phyloP scores from a whole-genome alignment of 2,329 filamentous ascomycete species.

The Aspergillus phoenicis region DNA sequence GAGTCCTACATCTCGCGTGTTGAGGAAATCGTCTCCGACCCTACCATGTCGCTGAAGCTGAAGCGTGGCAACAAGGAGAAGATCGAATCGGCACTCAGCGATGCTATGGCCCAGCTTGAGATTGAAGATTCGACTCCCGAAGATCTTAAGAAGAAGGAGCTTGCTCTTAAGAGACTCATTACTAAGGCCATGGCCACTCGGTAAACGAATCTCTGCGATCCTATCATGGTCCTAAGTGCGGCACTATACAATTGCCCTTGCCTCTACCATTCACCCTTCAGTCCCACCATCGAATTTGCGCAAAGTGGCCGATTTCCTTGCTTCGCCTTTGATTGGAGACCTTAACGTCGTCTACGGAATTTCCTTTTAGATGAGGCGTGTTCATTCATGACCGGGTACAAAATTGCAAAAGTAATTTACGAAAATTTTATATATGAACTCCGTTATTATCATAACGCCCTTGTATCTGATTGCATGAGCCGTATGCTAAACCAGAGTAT shows the following conservation, averaged over 20 bases:
- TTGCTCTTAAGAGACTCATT: slow-evolving; percentile 94
- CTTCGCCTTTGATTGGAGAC: slow-evolving; percentile 10
- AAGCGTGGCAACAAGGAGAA: slow-evolving; percentile 99
- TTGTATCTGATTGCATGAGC: slow-evolving; percentile 21
- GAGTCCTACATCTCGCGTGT: slow-evolving; percentile 98
- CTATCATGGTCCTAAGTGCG: background rate
- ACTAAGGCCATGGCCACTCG: slow-evolving; percentile 97
- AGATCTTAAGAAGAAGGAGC: slow-evolving; percentile 99
- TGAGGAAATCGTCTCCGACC: slow-evolving; percentile 98
- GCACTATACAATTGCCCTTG: background rate
- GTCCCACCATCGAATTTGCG: slow-evolving; percentile 6
- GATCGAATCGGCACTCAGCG: slow-evolving; percentile 95
- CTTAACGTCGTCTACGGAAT: slow-evolving; percentile 5
- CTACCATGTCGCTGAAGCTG: slow-evolving; percentile 91
- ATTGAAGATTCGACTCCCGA: slow-evolving; percentile 88
- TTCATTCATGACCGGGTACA: slow-evolving; percentile 11
- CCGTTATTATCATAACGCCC: slow-evolving; percentile 34
- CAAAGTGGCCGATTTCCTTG: slow-evolving; percentile 13
- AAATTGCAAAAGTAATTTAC: slow-evolving; percentile 32
- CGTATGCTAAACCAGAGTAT: background rate
- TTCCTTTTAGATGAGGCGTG: slow-evolving; percentile 23
- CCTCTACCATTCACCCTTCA: slow-evolving; percentile 13
- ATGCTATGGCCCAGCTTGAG: slow-evolving; percentile 97
- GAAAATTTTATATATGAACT: slow-evolving; percentile 33
- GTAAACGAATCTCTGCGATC: slow-evolving; percentile 54